phyloP scores from a whole-genome alignment of 148 eudicot species.

The Silene conica region DNA sequence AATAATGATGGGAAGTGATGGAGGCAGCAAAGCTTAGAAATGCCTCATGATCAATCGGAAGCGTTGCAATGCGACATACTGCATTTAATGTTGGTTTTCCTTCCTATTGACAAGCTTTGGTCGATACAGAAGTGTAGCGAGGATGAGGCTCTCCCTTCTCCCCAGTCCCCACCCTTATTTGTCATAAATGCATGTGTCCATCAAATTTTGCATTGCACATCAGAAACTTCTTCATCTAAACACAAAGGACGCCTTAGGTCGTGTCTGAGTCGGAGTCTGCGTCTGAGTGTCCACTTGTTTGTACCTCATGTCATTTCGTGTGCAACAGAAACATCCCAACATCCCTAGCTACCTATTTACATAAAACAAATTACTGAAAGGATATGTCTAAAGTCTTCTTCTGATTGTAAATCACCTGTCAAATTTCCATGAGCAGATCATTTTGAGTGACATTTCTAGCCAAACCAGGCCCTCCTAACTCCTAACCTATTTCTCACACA shows the following conservation, averaged over 20 bases:
- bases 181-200: too few relatives aligned
- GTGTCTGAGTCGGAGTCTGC: too few relatives aligned
- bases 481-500: not conserved
- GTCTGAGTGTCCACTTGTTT: too few relatives aligned
- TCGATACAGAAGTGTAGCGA: too few relatives aligned
- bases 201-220: too few relatives aligned
- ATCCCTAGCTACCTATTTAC: too few relatives aligned
- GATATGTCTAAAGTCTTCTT: not conserved
- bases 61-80: slow-evolving; percentile 1
- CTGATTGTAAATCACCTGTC: not conserved
- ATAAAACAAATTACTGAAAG: too few relatives aligned
- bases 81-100: not conserved
- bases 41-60: not conserved
- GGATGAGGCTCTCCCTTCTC: too few relatives aligned
- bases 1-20: not conserved
- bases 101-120: not conserved
- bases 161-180: too few relatives aligned
- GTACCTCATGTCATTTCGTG: too few relatives aligned
- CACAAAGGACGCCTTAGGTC: too few relatives aligned
- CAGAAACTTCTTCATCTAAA: too few relatives aligned
- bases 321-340: not conserved
- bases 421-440: not conserved
- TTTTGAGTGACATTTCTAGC: not conserved
- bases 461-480: slow-evolving; percentile 3
- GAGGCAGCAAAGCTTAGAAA: not conserved